Evolutionary conservation across 2,329 filamentous ascomycete genomes (phyloP).

Genomic region (Xylariaceae sp.): DNA sequence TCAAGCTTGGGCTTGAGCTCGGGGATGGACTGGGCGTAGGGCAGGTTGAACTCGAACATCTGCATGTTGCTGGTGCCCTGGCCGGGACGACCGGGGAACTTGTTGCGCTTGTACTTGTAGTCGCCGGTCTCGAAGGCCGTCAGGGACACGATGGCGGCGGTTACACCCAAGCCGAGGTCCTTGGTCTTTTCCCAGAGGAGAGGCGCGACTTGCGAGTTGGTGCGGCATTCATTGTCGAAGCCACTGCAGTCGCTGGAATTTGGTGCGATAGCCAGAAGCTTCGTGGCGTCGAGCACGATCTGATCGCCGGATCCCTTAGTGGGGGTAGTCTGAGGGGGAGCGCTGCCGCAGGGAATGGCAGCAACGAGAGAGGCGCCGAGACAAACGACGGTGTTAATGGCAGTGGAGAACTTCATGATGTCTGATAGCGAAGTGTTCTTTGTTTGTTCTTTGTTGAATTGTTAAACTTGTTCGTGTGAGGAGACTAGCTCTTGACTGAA

Average conservation of each 20-base stretch:
- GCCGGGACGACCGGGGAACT: slow-evolving; percentile 52
- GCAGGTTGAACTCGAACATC: slow-evolving; percentile 39
- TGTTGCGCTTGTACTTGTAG: slow-evolving; percentile 68
- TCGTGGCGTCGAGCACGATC: no score
- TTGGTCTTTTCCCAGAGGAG: slow-evolving; percentile 52
- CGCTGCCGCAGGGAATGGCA: slow-evolving; percentile 4
- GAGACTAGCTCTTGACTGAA: slow-evolving; percentile 18
- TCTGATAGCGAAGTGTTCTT: no score
- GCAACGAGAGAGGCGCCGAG: slow-evolving; percentile 25
- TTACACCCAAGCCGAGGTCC: slow-evolving; percentile 49
- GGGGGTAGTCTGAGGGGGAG: neutral
- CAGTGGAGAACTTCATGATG: slow-evolving; percentile 29
- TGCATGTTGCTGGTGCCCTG: slow-evolving; percentile 65
- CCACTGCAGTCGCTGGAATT: slow-evolving; percentile 47
- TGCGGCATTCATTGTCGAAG: slow-evolving; percentile 56
- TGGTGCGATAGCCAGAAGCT: slow-evolving; percentile 42
- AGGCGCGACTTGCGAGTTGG: slow-evolving; percentile 55
- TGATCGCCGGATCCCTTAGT: slow-evolving; percentile 28
- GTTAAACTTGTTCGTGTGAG: slow-evolving; percentile 6
- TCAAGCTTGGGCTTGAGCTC: slow-evolving; percentile 33
- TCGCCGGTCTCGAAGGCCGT: slow-evolving; percentile 66
- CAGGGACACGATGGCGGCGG: slow-evolving; percentile 65
- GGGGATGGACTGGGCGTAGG: slow-evolving; percentile 43
- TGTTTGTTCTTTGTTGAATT: neutral
- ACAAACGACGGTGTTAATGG: slow-evolving; percentile 22